A percentile compares a stretch with the other conserved stretches of the same genome.
Conservation (phyloP, 306 rosid genomes). For the Styphnolobium japonicum region DNA sequence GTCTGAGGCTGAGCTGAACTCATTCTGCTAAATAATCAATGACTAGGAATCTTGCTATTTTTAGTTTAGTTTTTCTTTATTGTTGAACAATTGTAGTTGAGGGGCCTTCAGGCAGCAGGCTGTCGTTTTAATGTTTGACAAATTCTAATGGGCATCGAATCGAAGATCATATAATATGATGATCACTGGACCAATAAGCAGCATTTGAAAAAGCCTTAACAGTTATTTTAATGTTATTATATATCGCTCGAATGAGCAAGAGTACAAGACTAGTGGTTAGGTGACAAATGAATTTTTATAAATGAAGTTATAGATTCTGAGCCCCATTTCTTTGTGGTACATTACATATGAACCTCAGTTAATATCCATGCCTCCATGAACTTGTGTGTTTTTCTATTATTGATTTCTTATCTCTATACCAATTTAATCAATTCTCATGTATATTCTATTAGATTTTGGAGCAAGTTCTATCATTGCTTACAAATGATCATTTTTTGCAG, state of each 20-base stretch:
- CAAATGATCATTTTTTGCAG: background rate
- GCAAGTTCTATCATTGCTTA: background rate
- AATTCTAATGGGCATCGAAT: background rate
- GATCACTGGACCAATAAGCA: background rate
- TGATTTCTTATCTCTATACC: background rate
- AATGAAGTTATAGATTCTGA: background rate
- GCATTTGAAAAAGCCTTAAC: background rate
- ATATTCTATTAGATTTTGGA: constrained; percentile 7
- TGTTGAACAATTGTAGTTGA: background rate
- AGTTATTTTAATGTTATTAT: background rate
- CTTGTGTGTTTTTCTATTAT: background rate
- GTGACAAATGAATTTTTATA: background rate
- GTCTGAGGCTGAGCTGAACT: no score
- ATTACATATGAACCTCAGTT: background rate
- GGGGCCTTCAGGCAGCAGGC: no score
- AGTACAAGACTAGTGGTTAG: background rate
- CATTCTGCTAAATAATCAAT: no score
- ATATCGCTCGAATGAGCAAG: background rate
- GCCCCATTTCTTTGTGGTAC: background rate
- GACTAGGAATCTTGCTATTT: background rate
- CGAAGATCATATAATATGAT: background rate
- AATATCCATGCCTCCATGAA: background rate
- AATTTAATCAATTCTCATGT: background rate
- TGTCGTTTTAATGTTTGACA: background rate
- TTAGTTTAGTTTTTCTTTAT: background rate